Percentiles rank a stretch among this genome's conserved stretches.
These are phyloP conservation scores for Medicago arabica DNA, from an alignment of 306 rosid genomes.

Conservation along the genomic window DNA sequence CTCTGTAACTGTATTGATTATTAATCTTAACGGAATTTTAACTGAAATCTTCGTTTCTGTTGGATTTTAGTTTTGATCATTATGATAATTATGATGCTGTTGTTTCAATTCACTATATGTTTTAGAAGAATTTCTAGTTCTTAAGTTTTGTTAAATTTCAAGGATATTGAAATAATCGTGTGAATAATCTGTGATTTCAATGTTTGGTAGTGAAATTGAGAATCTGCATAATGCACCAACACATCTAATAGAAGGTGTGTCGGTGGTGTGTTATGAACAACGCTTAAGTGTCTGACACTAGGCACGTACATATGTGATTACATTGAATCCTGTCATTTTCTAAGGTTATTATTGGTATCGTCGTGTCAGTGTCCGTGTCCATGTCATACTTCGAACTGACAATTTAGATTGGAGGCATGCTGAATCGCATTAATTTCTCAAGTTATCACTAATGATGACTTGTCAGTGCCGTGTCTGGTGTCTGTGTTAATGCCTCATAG, in stretches of 20 bases:
- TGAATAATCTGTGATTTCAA: not conserved
- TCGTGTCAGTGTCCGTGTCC: too few species aligned
- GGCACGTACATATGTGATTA: too few species aligned
- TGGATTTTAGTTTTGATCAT: slow-evolving; percentile 5
- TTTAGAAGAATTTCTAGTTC: not conserved
- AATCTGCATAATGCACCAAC: not conserved
- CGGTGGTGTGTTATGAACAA: too few species aligned
- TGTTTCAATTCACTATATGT: not conserved
- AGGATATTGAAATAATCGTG: not conserved
- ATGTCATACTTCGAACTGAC: not conserved
- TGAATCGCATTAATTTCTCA: not conserved
- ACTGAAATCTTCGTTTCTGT: not conserved
- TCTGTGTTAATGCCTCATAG: not conserved
- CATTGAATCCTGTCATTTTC: too few species aligned
- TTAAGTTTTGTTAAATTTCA: not conserved
- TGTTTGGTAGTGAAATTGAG: not conserved
- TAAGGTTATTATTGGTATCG: too few species aligned
- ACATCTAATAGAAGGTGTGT: too few species aligned
- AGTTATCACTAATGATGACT: not conserved
- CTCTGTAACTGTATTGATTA: not conserved
- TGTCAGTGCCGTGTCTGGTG: not conserved
- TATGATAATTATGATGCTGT: not conserved
- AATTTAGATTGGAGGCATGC: not conserved
- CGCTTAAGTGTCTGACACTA: too few species aligned
- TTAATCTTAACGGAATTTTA: slow-evolving; percentile 11